These are phyloP conservation scores for Aspergillus piperis DNA, from an alignment of 2,329 filamentous ascomycete species.

Conservation along the genomic window DNA sequence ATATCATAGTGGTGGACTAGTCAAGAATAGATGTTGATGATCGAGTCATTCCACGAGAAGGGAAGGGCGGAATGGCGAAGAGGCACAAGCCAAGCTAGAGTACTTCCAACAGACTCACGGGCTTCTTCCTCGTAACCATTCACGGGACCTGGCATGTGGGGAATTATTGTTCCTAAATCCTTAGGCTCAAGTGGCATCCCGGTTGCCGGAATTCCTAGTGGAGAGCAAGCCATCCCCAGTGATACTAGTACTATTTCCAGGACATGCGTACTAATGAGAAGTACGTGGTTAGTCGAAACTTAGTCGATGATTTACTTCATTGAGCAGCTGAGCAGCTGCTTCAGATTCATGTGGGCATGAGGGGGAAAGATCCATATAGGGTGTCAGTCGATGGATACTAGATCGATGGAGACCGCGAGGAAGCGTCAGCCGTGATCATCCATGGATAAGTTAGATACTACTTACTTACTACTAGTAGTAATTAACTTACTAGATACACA, in stretches of 20 bases:
- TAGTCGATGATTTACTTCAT: background rate
- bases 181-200: slow-evolving; percentile 15
- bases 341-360: background rate
- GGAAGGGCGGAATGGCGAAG: background rate
- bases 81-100: background rate
- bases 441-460: background rate
- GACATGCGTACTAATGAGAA: background rate
- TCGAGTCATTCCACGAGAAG: background rate
- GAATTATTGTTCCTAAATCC: slow-evolving; percentile 10
- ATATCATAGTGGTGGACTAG: background rate
- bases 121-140: background rate
- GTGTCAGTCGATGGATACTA: background rate
- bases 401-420: background rate
- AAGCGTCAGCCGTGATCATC: background rate
- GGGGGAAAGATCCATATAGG: background rate
- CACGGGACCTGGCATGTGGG: slow-evolving; percentile 16
- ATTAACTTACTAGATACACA: too few species aligned
- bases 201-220: slow-evolving; percentile 19
- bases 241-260: too few species aligned
- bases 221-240: background rate
- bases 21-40: background rate
- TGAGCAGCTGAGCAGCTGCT: background rate
- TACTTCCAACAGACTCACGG: background rate
- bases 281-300: too few species aligned
- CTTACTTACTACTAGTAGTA: too few species aligned